phyloP scores from a whole-genome alignment of 768 basidiomycete species.

The Pulveroboletus sp. region DNA sequence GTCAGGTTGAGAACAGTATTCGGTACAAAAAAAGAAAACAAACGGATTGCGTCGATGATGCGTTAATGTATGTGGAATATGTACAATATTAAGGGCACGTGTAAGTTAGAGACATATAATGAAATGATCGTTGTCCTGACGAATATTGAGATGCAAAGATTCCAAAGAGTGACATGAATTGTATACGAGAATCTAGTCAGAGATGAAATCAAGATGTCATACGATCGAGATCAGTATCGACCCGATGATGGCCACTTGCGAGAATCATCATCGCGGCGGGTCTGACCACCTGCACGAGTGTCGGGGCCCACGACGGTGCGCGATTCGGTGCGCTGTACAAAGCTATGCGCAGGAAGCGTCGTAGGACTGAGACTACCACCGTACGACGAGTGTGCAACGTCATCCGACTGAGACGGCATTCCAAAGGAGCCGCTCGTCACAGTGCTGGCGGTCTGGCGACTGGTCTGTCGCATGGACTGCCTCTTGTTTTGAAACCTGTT shows the following conservation, averaged over 20 bases:
- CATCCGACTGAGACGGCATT: conserved; percentile 34
- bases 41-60: conserved; percentile 27
- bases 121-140: conserved; percentile 36
- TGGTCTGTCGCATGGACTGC: conserved; percentile 78
- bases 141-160: conserved; percentile 33
- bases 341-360: conserved; percentile 32
- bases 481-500: conserved; percentile 86
- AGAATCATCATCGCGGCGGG: conserved; percentile 48
- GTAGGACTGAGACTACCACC: conserved; percentile 33
- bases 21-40: conserved; percentile 24
- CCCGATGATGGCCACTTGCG: conserved; percentile 47
- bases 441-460: conserved; percentile 56
- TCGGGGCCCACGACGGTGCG: conserved; percentile 34
- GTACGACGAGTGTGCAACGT: conserved; percentile 35
- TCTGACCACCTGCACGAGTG: conserved; percentile 21
- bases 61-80: conserved; percentile 33
- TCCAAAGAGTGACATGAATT: conserved; percentile 33
- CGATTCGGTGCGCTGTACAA: conserved; percentile 41
- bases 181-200: conserved; percentile 32
- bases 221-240: conserved; percentile 43
- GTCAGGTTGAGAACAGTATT: conserved; percentile 23
- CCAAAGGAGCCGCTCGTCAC: conserved; percentile 43
- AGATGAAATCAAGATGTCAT: conserved; percentile 34
- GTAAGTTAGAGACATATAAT: conserved; percentile 35
- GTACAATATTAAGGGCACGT: conserved; percentile 37